A percentile compares a stretch with the other conserved stretches of the same genome.
These are phyloP conservation scores for Apiospora sp. DNA, from an alignment of 2,329 filamentous ascomycete genomes.

Conservation along the genomic window DNA sequence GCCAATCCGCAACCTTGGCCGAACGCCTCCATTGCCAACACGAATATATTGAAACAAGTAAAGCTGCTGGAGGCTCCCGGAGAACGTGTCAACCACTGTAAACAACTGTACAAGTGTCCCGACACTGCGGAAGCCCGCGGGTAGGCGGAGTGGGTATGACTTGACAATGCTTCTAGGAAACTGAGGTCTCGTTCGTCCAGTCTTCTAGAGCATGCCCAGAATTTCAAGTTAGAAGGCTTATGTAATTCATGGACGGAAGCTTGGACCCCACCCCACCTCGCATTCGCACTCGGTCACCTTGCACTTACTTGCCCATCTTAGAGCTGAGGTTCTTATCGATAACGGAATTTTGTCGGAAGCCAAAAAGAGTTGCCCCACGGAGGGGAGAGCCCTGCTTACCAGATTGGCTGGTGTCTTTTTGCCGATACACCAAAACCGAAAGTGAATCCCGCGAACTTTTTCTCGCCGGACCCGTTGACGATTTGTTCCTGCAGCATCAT, in stretches of 20 bases:
- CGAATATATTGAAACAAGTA: too few relatives aligned
- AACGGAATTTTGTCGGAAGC: conserved; percentile 10
- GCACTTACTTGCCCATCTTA: not conserved
- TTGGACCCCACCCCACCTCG: not conserved
- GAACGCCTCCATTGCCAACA: not conserved
- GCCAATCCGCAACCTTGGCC: not conserved
- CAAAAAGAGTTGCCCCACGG: not conserved
- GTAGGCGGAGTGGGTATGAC: not conserved
- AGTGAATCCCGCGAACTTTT: conserved; percentile 37
- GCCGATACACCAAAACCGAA: conserved; percentile 44
- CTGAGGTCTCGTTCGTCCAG: not conserved
- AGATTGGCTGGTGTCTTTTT: conserved; percentile 31
- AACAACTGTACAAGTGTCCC: not conserved
- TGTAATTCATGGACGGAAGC: not conserved
- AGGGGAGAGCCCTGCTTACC: conserved; percentile 21
- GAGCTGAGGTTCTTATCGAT: not conserved
- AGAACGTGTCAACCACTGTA: not conserved
- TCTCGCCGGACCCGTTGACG: conserved; percentile 3
- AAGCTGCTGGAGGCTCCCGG: too few relatives aligned
- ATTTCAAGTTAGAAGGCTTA: not conserved
- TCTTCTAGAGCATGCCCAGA: not conserved
- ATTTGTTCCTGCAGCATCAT: conserved; percentile 3
- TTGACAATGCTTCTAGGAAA: not conserved
- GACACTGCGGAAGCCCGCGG: not conserved
- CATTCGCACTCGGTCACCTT: not conserved